Conservation (phyloP, 163 green algal species). For the Scenedesmus sp. region DNA sequence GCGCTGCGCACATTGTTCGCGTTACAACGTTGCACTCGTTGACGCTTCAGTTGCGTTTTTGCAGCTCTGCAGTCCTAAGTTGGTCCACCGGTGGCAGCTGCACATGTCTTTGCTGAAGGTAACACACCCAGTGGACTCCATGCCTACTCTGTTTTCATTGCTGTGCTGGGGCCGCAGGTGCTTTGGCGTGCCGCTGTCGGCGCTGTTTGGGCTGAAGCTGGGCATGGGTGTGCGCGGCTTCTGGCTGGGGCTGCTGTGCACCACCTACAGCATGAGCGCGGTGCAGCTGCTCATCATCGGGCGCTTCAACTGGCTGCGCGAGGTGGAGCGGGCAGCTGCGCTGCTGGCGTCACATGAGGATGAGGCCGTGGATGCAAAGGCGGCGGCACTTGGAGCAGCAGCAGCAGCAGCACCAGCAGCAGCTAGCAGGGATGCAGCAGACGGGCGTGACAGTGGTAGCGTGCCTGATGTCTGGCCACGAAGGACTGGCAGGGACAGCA, state of each 20-base stretch:
- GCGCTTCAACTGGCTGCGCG: slow-evolving; percentile 22
- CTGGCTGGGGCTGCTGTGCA: slow-evolving; percentile 23
- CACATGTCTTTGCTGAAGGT: no score
- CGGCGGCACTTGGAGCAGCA: slow-evolving; percentile 22
- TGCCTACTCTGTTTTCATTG: no score
- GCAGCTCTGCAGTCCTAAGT: no score
- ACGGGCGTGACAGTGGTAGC: background rate
- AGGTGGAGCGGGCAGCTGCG: slow-evolving; percentile 31
- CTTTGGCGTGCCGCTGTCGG: slow-evolving; percentile 27
- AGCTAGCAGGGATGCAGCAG: background rate
- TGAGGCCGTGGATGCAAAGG: background rate
- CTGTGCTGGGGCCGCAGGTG: background rate
- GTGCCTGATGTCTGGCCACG: background rate
- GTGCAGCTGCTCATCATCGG: slow-evolving; percentile 36
- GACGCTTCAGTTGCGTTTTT: no score
- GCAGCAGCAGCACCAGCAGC: background rate
- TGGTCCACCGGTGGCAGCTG: background rate
- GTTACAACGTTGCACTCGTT: no score
- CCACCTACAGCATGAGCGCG: background rate
- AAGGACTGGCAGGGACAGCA: background rate
- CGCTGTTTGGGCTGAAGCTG: slow-evolving; percentile 29
- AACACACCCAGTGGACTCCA: no score
- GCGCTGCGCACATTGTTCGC: no score
- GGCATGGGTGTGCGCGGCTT: slow-evolving; percentile 15
- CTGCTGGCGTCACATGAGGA: slow-evolving; percentile 12